Conservation (phyloP, 352 stramenopile genomes). For the Labyrinthula sp. region DNA sequence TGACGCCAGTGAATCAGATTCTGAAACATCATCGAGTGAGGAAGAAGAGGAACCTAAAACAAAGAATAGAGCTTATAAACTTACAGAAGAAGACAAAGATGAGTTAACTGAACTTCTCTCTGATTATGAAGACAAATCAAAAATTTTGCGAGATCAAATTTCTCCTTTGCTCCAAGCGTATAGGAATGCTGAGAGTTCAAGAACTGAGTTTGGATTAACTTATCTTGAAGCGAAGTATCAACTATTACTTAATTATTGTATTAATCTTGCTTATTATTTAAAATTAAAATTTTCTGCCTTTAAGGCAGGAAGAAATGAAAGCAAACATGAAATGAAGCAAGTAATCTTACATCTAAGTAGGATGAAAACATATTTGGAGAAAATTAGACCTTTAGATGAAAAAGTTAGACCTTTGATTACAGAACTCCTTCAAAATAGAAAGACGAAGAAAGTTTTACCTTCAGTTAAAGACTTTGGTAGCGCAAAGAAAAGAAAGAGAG, state of each 20-base stretch:
- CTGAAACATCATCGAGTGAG: too few relatives aligned
- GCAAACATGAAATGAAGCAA: too few relatives aligned
- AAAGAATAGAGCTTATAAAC: too few relatives aligned
- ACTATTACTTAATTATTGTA: conserved; percentile 36
- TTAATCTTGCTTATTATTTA: conserved; percentile 39
- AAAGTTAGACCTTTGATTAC: conserved; percentile 35
- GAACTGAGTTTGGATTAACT: conserved; percentile 30
- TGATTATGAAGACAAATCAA: too few relatives aligned
- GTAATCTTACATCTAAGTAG: conserved; percentile 31
- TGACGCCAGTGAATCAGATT: too few relatives aligned
- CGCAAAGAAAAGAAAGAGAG: conserved; percentile 4
- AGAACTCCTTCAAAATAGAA: conserved; percentile 23
- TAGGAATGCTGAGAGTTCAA: too few relatives aligned
- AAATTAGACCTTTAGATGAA: conserved; percentile 33
- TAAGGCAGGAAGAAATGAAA: too few relatives aligned
- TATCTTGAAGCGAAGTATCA: conserved; percentile 40
- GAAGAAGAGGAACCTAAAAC: too few relatives aligned
- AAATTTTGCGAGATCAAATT: too few relatives aligned
- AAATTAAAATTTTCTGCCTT: conserved; percentile 35
- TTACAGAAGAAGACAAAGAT: too few relatives aligned
- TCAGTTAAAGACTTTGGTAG: conserved; percentile 27
- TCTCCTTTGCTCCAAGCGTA: too few relatives aligned
- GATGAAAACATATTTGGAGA: conserved; percentile 31
- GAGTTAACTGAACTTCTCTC: too few relatives aligned
- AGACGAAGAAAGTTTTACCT: conserved; percentile 1